Evolutionary conservation across 768 basidiomycete genomes (phyloP), one percentile per base, ranked within the genome.

Genomic region (Panus rudis): DNA sequence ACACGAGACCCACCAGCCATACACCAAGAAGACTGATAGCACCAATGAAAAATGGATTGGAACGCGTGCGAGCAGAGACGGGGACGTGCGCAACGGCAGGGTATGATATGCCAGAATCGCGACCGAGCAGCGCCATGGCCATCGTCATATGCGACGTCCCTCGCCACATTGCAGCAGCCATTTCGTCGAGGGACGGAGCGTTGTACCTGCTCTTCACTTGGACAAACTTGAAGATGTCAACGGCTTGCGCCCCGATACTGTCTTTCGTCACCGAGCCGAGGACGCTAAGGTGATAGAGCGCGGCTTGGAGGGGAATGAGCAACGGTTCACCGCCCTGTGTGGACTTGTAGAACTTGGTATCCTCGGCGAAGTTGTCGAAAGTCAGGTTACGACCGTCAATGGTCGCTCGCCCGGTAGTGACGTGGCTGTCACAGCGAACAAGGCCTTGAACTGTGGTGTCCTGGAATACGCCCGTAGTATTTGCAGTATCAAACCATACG

Each of bases 241-340:
- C 23, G 27, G 13, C 40, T 12, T 20, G 14, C 4, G 16, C 28
- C n/a, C n/a, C n/a, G n/a, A n/a, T n/a, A n/a, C n/a, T n/a, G n/a
- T n/a, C n/a, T n/a, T n/a, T n/a, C n/a, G n/a, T n/a, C n/a, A n/a
- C n/a, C 24, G 34, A 42, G 13, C 33, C 45, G n/a, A 42, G 41
- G 40, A 27, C 30, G 41, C n/a, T 27, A 30, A 46, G 39, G 16
- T 31, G 19, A 6, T 47, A 52, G 11, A 51, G 8, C 10, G 51
- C 23, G 4, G 50, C 44, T 17, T 32, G 41, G 35, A 52, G 42
- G 26, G 52, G 52, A 17, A 47, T 41, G 8, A 41, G 45, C 19
- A 56, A 48, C 40, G 60, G 30, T 30, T 54, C 52, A 17, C 48
- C 52, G 6, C 28, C 52, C 22, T 53, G 37, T 8, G 43, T 49